Conservation (phyloP, 2,329 filamentous ascomycete genomes). For the Ophiocordyceps unilateralis region DNA sequence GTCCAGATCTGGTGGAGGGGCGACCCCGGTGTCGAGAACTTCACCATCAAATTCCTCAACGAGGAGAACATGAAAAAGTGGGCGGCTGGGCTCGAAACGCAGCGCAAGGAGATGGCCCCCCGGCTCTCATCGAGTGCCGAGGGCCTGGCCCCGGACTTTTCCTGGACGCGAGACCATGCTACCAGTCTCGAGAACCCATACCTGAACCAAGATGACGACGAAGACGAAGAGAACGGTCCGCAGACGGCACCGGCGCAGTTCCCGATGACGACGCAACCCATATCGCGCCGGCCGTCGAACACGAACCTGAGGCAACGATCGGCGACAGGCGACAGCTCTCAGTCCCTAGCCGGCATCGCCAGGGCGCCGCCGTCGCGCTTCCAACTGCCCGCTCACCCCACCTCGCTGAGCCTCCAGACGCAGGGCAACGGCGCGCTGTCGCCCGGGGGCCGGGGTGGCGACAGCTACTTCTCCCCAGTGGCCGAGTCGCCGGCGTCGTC, state of each 20-base stretch:
- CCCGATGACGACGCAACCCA: slow-evolving; percentile 12
- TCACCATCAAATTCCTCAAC: slow-evolving; percentile 81
- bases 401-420: slow-evolving; percentile 53
- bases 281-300: slow-evolving; percentile 39
- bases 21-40: slow-evolving; percentile 87
- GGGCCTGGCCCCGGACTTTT: slow-evolving; percentile 53
- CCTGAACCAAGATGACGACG: slow-evolving; percentile 43
- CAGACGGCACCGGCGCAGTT: slow-evolving; percentile 19
- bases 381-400: slow-evolving; percentile 41
- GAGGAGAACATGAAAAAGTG: slow-evolving; percentile 91
- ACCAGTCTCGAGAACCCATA: slow-evolving; percentile 68
- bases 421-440: slow-evolving; percentile 31
- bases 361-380: slow-evolving; percentile 54
- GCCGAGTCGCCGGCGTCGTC: slow-evolving; percentile 64
- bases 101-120: slow-evolving; percentile 46
- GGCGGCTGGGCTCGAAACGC: slow-evolving; percentile 61
- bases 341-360: slow-evolving; percentile 37
- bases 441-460: slow-evolving; percentile 44
- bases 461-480: slow-evolving; percentile 87
- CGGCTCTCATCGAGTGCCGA: slow-evolving; percentile 28
- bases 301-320: slow-evolving; percentile 61
- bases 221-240: slow-evolving; percentile 35
- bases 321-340: slow-evolving; percentile 52
- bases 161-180: slow-evolving; percentile 56
- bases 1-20: slow-evolving; percentile 99